Evolutionary conservation across 1,284 basidiomycete genomes (phyloP).

Genomic region (Inonotus hispidus): DNA sequence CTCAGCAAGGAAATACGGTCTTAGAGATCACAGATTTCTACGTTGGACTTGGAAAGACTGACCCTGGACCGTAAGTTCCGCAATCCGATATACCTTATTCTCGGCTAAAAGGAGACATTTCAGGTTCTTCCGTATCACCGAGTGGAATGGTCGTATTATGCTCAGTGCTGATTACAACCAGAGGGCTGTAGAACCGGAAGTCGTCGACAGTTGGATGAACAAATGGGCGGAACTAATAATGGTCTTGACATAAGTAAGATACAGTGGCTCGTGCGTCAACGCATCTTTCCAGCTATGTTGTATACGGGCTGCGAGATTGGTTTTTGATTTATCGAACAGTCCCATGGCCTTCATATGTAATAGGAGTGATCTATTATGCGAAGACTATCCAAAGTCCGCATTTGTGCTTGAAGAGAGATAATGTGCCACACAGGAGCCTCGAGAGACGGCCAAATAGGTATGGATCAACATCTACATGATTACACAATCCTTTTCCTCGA

Average conservation of each 20-base stretch:
- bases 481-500: slow-evolving; percentile 75
- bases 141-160: slow-evolving; percentile 13
- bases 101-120: background rate
- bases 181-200: background rate
- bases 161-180: slow-evolving; percentile 12
- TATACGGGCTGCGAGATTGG: no score
- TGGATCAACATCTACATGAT: slow-evolving; percentile 60
- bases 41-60: slow-evolving; percentile 16
- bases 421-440: no score
- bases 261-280: background rate
- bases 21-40: slow-evolving; percentile 15
- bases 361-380: no score
- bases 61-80: slow-evolving; percentile 20
- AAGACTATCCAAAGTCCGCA: no score
- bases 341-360: no score
- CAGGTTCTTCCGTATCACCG: slow-evolving; percentile 11
- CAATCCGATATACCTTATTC: background rate
- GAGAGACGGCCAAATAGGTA: no score
- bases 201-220: slow-evolving; percentile 7
- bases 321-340: no score
- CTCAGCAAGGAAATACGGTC: slow-evolving; percentile 1
- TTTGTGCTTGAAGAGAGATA: no score
- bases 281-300: no score
- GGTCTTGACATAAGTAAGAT: background rate
- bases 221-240: slow-evolving; percentile 11